Conservation (phyloP, 1,139 yeast species). For the Hemisphaericaspora xylanilytica region DNA sequence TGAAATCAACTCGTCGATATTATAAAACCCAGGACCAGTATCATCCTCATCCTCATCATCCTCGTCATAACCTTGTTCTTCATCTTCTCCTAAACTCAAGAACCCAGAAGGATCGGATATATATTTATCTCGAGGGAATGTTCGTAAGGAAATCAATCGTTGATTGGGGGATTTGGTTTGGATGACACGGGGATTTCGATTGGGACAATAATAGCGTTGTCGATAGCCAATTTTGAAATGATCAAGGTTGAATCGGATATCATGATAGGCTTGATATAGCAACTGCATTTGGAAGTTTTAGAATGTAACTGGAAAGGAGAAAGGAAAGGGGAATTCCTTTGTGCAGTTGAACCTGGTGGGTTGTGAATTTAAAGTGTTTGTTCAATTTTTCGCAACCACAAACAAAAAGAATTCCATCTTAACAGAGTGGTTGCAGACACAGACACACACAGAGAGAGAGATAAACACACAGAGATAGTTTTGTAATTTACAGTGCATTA, state of each 20-base stretch:
- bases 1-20: conserved; percentile 5
- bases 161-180: conserved; percentile 36
- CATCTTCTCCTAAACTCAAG: conserved; percentile 11
- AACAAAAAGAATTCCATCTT: no score
- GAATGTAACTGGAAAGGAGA: no score
- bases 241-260: conserved; percentile 25
- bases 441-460: background rate
- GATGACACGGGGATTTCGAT: conserved; percentile 37
- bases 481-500: background rate
- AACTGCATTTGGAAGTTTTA: no score
- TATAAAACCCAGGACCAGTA: conserved; percentile 1
- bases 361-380: no score
- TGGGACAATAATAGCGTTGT: conserved; percentile 42
- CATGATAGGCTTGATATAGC: conserved; percentile 14
- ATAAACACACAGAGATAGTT: background rate
- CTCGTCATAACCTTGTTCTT: background rate
- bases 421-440: conserved; percentile 3
- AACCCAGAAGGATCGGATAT: conserved; percentile 22
- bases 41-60: background rate
- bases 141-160: conserved; percentile 41
- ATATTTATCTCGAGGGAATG: conserved; percentile 27
- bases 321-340: no score
- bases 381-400: no score
- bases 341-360: background rate
- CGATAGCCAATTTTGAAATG: conserved; percentile 36